phyloP scores from a whole-genome alignment of 257 asterid species.

The Solanum habrochaites region DNA sequence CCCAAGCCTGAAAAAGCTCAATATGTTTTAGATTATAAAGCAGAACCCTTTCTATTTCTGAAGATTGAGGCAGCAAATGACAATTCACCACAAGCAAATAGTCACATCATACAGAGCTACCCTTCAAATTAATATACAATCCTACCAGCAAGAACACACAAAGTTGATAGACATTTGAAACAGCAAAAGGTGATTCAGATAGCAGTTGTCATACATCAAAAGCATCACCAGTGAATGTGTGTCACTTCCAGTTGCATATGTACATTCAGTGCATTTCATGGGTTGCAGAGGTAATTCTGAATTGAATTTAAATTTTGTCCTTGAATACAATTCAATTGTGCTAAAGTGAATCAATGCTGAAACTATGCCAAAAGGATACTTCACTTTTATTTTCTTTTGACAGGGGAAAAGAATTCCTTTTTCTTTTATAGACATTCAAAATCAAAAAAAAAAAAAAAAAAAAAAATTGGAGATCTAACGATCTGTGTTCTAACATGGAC shows the following conservation, averaged over 20 bases:
- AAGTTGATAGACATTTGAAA: not conserved
- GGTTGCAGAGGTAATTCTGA: not conserved
- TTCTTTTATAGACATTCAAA: not conserved
- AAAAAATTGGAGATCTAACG: not conserved
- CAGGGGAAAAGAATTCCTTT: not conserved
- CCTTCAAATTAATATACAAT: not conserved
- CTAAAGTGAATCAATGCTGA: not conserved
- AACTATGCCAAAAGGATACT: not conserved
- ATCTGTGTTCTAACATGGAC: not conserved
- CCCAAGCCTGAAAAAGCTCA: conserved; percentile 51
- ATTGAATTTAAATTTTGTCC: not conserved
- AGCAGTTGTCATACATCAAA: not conserved
- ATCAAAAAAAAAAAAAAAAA: not conserved
- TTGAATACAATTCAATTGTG: not conserved
- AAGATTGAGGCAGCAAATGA: not conserved
- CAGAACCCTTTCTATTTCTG: not conserved
- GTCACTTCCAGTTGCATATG: not conserved
- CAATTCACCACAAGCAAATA: not conserved
- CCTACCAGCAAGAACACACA: not conserved
- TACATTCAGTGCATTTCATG: not conserved
- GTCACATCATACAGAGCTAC: not conserved
- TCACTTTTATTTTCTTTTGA: not conserved
- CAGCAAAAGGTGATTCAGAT: not conserved
- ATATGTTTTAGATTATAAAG: not conserved
- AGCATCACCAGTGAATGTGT: not conserved